phyloP scores from a whole-genome alignment of 345 rosid genomes.

The Brassica napus region DNA sequence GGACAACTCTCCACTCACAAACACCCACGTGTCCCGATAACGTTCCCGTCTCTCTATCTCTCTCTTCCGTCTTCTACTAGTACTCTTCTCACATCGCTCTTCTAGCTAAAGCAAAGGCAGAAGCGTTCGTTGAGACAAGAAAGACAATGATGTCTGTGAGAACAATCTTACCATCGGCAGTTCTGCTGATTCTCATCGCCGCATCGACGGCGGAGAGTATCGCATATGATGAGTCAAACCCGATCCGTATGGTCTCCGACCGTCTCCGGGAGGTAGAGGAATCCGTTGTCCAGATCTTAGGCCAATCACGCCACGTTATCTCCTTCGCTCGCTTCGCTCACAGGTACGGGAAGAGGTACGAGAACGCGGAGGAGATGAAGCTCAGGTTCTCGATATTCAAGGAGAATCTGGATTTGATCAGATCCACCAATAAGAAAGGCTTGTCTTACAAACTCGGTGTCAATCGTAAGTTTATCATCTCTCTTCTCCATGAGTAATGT shows the following conservation, averaged over 20 bases:
- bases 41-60: constrained; percentile 15
- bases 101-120: background rate
- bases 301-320: constrained; percentile 58
- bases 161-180: constrained; percentile 26
- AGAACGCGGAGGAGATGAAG: constrained; percentile 69
- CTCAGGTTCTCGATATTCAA: constrained; percentile 70
- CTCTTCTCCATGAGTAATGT: background rate
- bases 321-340: constrained; percentile 76
- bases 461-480: constrained; percentile 55
- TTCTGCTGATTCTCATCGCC: constrained; percentile 41
- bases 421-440: constrained; percentile 69
- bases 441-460: constrained; percentile 69
- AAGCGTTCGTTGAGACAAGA: background rate
- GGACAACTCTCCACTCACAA: constrained; percentile 20
- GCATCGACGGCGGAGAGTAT: background rate
- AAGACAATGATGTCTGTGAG: constrained; percentile 43
- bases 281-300: constrained; percentile 59
- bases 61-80: constrained; percentile 26
- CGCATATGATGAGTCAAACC: constrained; percentile 65
- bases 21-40: constrained; percentile 33
- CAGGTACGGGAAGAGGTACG: constrained; percentile 75
- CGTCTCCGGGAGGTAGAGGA: constrained; percentile 62
- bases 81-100: constrained; percentile 6
- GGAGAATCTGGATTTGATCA: constrained; percentile 71
- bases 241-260: constrained; percentile 66